Conservation (phyloP, 2,329 filamentous ascomycete genomes). For the Diplodia seriata region DNA sequence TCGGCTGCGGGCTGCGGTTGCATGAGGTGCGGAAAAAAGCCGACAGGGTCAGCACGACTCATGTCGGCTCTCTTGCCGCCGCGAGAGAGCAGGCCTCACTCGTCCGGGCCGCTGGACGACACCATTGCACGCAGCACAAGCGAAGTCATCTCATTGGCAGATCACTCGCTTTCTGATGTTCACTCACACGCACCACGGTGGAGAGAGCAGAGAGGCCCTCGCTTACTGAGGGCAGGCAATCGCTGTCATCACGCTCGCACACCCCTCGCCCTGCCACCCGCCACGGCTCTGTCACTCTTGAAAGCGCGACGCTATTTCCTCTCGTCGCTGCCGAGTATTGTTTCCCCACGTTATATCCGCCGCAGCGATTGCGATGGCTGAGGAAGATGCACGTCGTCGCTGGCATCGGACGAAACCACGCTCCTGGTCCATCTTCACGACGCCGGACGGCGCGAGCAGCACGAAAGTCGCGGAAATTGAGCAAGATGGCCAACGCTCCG, state of each 20-base stretch:
- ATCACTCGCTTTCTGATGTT: not conserved
- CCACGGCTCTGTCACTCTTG: not conserved
- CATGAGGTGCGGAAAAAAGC: not conserved
- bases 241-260: conserved; percentile 1
- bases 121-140: not conserved
- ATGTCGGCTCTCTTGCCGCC: not conserved
- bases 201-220: conserved; percentile 18
- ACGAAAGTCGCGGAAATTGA: conserved; percentile 4
- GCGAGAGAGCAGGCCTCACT: not conserved
- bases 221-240: not conserved
- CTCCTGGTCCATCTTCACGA: not conserved
- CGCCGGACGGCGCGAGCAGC: not conserved
- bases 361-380: not conserved
- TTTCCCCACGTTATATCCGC: not conserved
- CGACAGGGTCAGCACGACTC: not conserved
- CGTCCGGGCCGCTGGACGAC: not conserved
- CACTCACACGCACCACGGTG: conserved; percentile 5
- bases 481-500: not conserved
- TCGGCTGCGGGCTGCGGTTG: not conserved
- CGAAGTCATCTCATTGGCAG: not conserved
- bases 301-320: not conserved
- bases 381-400: not conserved
- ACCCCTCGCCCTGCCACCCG: not conserved
- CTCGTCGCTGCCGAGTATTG: not conserved
- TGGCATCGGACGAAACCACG: not conserved